Evolutionary conservation across 108 stramenopile species (phyloP), one percentile per base, ranked within the genome.

Genomic region (Fragilaria crotonensis): DNA sequence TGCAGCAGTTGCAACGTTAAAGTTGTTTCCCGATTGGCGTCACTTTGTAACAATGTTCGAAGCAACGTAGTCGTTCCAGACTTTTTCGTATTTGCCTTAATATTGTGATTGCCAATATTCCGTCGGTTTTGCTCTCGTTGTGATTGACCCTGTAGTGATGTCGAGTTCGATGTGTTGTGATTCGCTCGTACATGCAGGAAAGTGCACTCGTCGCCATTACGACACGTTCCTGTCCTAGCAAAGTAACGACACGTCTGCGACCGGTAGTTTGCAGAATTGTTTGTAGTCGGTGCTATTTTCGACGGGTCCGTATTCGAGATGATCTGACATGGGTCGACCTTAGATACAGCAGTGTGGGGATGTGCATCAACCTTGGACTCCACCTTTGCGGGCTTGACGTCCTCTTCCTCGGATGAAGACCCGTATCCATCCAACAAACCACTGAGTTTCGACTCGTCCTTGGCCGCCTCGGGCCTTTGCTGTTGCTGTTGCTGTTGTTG

Each of bases 341-440:
- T 41, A 11, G 36, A 11, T 11, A 41, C 36, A 14, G 36, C 7
- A 22, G 4, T 3, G 18, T 3, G 23, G 18, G 21, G 22, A 2
- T 45, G 30, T 2, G 32, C 31, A 5, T 33, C 19, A 1, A 2
- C 2, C 17, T n/a, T 22, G 20, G 54, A 56, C n/a, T 48, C 4
- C 25, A 25, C 28, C 25, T 33, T 33, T 3, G 21, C 19, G 18
- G 52, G 3, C n/a, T 54, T 54, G 19, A 25, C 20, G 21, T 63
- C 30, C 23, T 70, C 72, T 17, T 71, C 64, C 14, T 73, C 75
- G 14, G 88, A 81, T 0, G 85, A 85, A 1, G 86, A 86, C 44
- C 80, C 88, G 64, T 93, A 93, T 20, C 92, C 92, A 30, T 60
- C 81, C 52, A 93, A 52, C 23, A 93, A 41, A 11, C 36, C 36